Evolutionary conservation across 208 protist species (phyloP).

Genomic region (Leishmania arabica): DNA sequence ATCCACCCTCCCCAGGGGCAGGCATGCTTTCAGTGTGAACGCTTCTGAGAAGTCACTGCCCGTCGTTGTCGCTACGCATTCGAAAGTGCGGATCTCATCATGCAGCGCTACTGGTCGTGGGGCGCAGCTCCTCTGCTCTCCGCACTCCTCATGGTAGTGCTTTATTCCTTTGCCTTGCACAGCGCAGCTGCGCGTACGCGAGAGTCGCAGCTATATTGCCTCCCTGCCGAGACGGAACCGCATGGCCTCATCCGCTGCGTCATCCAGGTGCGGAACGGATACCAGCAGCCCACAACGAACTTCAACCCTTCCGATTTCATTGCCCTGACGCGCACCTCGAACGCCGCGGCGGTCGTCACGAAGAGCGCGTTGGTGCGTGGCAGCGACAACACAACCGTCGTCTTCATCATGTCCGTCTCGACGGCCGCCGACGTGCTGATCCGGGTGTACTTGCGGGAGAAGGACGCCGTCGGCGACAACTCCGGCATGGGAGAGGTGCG

Average conservation of each 20-base stretch:
- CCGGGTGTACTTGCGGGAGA: constrained; percentile 28
- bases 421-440: constrained; percentile 36
- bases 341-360: constrained; percentile 23
- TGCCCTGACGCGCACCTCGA: constrained; percentile 28
- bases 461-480: neutral
- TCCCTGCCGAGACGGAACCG: constrained; percentile 32
- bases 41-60: neutral
- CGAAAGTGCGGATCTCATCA: neutral
- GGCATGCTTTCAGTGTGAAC: neutral
- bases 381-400: constrained; percentile 38
- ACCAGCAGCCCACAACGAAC: constrained; percentile 39
- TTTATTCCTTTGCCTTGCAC: constrained; percentile 3
- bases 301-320: constrained; percentile 39
- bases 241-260: constrained; percentile 33
- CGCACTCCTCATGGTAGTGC: neutral
- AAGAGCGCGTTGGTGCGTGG: constrained; percentile 27
- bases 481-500: constrained; percentile 25
- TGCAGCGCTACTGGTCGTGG: neutral
- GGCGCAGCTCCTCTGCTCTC: neutral
- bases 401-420: constrained; percentile 40
- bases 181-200: constrained; percentile 21
- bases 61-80: neutral
- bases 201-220: constrained; percentile 41
- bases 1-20: neutral
- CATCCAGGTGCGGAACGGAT: constrained; percentile 38